Evolutionary conservation across 2,329 filamentous ascomycete genomes (phyloP).

Genomic region (Alternaria postmessia): DNA sequence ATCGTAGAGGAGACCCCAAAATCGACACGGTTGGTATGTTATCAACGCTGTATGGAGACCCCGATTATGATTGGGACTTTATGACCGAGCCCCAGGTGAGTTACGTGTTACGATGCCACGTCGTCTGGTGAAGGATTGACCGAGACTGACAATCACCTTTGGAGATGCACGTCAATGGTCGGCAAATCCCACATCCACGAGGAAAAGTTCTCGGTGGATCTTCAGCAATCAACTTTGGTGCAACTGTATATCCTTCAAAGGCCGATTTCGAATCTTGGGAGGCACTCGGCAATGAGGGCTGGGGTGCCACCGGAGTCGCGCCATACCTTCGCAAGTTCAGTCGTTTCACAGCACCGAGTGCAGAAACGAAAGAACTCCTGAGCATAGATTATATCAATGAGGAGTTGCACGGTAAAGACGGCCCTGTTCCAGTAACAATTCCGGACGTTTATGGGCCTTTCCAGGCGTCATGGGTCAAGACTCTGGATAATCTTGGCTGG

Average conservation of each 20-base stretch:
- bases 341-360: too few species aligned
- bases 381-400: too few species aligned
- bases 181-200: background rate
- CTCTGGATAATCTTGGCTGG: too few species aligned
- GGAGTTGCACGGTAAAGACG: too few species aligned
- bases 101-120: background rate
- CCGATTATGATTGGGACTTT: background rate
- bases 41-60: background rate
- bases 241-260: background rate
- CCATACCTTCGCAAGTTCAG: background rate
- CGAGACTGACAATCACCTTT: background rate
- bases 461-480: too few species aligned
- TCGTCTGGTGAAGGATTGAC: background rate
- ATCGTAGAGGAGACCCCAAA: background rate
- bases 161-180: background rate
- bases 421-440: too few species aligned
- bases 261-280: background rate
- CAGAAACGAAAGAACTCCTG: too few species aligned
- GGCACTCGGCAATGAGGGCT: background rate
- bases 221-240: slow-evolving; percentile 1
- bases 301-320: background rate
- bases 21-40: background rate
- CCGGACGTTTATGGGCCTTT: too few species aligned
- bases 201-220: background rate
- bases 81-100: background rate